Conservation (phyloP, 495 filamentous ascomycete species). For the Glarea lozoyensis region DNA sequence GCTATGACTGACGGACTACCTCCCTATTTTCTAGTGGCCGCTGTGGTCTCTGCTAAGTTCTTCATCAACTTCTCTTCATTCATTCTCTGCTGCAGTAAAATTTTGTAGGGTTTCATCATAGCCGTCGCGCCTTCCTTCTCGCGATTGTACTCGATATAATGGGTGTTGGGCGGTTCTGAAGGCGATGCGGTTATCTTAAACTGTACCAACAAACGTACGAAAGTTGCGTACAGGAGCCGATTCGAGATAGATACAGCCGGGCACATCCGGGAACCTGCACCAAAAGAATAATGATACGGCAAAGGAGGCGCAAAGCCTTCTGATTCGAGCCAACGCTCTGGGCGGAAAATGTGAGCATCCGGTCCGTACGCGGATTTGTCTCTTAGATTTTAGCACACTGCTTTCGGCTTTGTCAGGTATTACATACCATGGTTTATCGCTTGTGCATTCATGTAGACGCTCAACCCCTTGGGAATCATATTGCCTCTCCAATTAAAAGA, state of each 20-base stretch:
- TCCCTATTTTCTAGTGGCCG: no score
- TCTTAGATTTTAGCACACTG: no score
- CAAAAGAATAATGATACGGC: not conserved
- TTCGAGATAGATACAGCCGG: not conserved
- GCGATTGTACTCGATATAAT: not conserved
- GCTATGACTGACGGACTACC: no score
- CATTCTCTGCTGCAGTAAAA: not conserved
- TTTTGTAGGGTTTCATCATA: not conserved
- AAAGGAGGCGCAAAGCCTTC: not conserved
- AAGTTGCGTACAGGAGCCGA: not conserved
- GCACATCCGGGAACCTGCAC: not conserved
- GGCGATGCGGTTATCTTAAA: not conserved
- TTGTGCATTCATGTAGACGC: conserved; percentile 8
- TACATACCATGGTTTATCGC: conserved; percentile 6
- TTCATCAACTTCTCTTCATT: not conserved
- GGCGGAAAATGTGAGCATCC: conserved; percentile 26
- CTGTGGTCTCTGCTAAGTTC: not conserved
- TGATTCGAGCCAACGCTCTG: conserved; percentile 26
- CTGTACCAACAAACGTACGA: not conserved
- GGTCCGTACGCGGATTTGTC: conserved; percentile 2
- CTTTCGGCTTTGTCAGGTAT: no score
- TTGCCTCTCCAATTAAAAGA: conserved; percentile 2
- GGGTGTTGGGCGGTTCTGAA: not conserved
- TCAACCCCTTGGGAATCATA: conserved; percentile 6
- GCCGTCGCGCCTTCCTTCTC: not conserved